A percentile compares a stretch with the other conserved stretches of the same genome.
These are phyloP conservation scores for Colletotrichum zoysiae DNA, from an alignment of 2,329 filamentous ascomycete species.

Conservation along the genomic window DNA sequence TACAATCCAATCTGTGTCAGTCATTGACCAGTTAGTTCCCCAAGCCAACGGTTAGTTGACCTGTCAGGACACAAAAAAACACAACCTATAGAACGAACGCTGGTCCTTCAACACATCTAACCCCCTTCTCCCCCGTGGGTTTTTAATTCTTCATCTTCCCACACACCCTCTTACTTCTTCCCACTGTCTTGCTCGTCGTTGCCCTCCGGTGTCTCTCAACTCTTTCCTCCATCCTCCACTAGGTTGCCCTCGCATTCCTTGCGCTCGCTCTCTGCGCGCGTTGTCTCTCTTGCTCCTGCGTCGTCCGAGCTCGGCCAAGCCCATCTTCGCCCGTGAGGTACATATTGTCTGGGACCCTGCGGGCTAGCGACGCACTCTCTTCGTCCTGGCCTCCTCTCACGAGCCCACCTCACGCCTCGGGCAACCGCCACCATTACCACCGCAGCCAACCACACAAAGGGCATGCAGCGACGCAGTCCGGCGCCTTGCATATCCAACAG, in stretches of 20 bases:
- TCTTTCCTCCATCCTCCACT: slow-evolving; percentile 17
- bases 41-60: slow-evolving; percentile 2
- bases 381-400: neutral
- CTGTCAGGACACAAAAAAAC: slow-evolving; percentile 22
- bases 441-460: neutral
- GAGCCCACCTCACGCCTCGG: neutral
- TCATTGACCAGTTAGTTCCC: slow-evolving; percentile 2
- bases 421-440: neutral
- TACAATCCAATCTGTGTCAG: neutral
- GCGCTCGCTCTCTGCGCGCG: neutral
- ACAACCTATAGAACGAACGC: slow-evolving; percentile 32
- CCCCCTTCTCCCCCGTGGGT: slow-evolving; percentile 10
- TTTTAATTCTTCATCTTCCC: slow-evolving; percentile 40
- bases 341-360: slow-evolving; percentile 40
- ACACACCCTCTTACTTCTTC: slow-evolving; percentile 1
- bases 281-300: slow-evolving; percentile 8
- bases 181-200: slow-evolving; percentile 10
- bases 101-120: slow-evolving; percentile 34
- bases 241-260: slow-evolving; percentile 20
- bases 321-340: slow-evolving; percentile 37
- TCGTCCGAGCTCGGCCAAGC: slow-evolving; percentile 17
- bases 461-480: slow-evolving; percentile 8
- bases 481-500: slow-evolving; percentile 4
- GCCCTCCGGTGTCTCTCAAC: slow-evolving; percentile 15
- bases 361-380: slow-evolving; percentile 31